phyloP scores from a whole-genome alignment of 2,329 filamentous ascomycete species.

The Diaporthe ilicicola region DNA sequence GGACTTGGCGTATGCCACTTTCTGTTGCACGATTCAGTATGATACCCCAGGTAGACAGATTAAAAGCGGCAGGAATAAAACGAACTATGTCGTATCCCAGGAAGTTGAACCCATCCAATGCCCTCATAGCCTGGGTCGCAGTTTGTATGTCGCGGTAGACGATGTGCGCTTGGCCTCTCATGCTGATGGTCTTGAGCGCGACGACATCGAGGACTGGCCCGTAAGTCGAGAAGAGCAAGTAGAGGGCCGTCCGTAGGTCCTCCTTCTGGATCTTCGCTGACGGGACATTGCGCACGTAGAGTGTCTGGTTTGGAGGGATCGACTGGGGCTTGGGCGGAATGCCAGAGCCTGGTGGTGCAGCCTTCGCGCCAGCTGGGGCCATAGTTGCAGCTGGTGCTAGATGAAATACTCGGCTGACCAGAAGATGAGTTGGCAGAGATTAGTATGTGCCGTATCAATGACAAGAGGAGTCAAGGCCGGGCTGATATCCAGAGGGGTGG shows the following conservation, averaged over 20 bases:
- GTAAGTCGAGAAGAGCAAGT: slow-evolving; percentile 94
- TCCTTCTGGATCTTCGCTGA: slow-evolving; percentile 90
- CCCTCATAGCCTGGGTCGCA: slow-evolving; percentile 93
- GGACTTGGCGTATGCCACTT: slow-evolving; percentile 88
- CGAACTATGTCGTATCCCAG: slow-evolving; percentile 86
- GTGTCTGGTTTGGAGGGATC: slow-evolving; percentile 54
- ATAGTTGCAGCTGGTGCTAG: background rate
- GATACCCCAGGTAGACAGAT: background rate
- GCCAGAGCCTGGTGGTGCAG: slow-evolving; percentile 28
- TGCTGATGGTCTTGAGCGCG: slow-evolving; percentile 86
- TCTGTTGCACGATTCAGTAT: slow-evolving; percentile 58
- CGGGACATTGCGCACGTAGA: slow-evolving; percentile 88
- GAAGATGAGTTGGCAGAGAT: background rate
- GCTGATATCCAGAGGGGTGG: slow-evolving; percentile 3
- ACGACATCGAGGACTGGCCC: slow-evolving; percentile 93
- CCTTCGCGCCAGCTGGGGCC: slow-evolving; percentile 28
- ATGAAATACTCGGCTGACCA: background rate
- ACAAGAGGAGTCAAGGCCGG: background rate
- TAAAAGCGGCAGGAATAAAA: slow-evolving; percentile 34
- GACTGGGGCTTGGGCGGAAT: slow-evolving; percentile 35
- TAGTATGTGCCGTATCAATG: background rate
- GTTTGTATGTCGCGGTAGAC: slow-evolving; percentile 89
- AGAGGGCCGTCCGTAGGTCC: slow-evolving; percentile 86
- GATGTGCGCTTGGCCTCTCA: slow-evolving; percentile 95
- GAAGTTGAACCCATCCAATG: slow-evolving; percentile 85